phyloP scores from a whole-genome alignment of 352 stramenopile species.

The Phytophthora constricta region DNA sequence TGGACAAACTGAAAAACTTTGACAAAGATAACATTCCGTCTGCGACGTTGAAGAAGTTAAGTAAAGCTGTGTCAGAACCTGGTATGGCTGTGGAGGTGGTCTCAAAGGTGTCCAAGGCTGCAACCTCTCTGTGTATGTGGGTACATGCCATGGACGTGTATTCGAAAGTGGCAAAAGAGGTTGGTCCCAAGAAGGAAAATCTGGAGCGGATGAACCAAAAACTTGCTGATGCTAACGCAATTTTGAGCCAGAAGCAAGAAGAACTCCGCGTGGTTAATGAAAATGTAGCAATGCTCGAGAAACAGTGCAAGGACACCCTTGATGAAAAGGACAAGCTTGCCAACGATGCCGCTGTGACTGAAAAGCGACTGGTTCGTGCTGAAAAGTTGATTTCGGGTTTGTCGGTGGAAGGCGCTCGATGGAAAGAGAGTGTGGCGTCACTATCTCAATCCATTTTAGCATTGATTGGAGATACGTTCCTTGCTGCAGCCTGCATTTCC shows the following conservation, averaged over 20 bases:
- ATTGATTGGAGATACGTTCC: slow-evolving; percentile 93
- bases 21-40: slow-evolving; percentile 96
- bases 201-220: slow-evolving; percentile 93
- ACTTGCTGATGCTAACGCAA: slow-evolving; percentile 86
- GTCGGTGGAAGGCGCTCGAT: slow-evolving; percentile 92
- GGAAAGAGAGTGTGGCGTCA: slow-evolving; percentile 90
- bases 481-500: slow-evolving; percentile 92
- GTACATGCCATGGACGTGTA: slow-evolving; percentile 96
- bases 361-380: slow-evolving; percentile 88
- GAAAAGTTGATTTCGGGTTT: slow-evolving; percentile 93
- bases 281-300: slow-evolving; percentile 88
- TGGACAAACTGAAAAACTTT: slow-evolving; percentile 92
- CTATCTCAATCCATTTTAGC: slow-evolving; percentile 79
- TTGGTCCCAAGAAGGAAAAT: slow-evolving; percentile 92
- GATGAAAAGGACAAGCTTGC: slow-evolving; percentile 93
- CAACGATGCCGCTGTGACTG: slow-evolving; percentile 84
- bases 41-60: slow-evolving; percentile 90
- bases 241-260: slow-evolving; percentile 88
- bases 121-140: slow-evolving; percentile 93
- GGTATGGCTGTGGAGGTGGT: slow-evolving; percentile 93
- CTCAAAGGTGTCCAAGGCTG: slow-evolving; percentile 92
- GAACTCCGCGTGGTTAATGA: slow-evolving; percentile 91
- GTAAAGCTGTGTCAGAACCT: slow-evolving; percentile 79
- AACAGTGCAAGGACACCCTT: slow-evolving; percentile 91
- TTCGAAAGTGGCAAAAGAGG: slow-evolving; percentile 94